These are phyloP conservation scores for Blastobotrys chiropterorum DNA, from an alignment of 805 yeast genomes.

Conservation along the genomic window DNA sequence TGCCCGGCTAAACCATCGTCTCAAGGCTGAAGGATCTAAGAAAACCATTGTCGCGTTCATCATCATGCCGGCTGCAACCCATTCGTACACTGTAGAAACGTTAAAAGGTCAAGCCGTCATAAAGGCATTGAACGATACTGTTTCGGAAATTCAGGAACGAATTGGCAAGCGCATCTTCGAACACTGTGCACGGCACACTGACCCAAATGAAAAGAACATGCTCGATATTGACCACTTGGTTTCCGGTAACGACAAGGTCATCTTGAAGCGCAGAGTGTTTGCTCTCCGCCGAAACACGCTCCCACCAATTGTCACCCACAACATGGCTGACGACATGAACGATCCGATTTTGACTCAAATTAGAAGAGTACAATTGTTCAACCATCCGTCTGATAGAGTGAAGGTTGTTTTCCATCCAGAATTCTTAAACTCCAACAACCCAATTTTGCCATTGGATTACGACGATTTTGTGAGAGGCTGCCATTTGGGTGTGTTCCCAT, in stretches of 20 bases:
- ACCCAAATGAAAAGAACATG: constrained; percentile 56
- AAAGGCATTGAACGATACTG: constrained; percentile 82
- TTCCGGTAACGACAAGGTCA: constrained; percentile 79
- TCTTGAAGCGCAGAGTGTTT: constrained; percentile 84
- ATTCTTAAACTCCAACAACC: constrained; percentile 89
- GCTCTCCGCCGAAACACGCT: constrained; percentile 83
- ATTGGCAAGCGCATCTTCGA: constrained; percentile 87
- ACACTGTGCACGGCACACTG: constrained; percentile 66
- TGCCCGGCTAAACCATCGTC: constrained; percentile 83
- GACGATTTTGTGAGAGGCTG: constrained; percentile 98
- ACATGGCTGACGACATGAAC: constrained; percentile 84
- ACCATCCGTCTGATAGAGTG: constrained; percentile 83
- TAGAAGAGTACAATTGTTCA: constrained; percentile 85
- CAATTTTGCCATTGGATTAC: constrained; percentile 86
- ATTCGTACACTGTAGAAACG: constrained; percentile 93
- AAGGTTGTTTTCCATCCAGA: constrained; percentile 97
- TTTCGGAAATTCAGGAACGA: constrained; percentile 75
- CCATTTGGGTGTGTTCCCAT: constrained; percentile 96
- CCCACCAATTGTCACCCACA: constrained; percentile 96
- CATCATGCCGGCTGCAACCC: constrained; percentile 95
- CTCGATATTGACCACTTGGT: constrained; percentile 75
- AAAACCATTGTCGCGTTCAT: constrained; percentile 95
- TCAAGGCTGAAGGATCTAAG: constrained; percentile 74
- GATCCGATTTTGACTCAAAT: constrained; percentile 92
- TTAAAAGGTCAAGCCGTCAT: constrained; percentile 94